Evolutionary conservation across 2,329 filamentous ascomycete species (phyloP).

Genomic region (Penicillium italicum): DNA sequence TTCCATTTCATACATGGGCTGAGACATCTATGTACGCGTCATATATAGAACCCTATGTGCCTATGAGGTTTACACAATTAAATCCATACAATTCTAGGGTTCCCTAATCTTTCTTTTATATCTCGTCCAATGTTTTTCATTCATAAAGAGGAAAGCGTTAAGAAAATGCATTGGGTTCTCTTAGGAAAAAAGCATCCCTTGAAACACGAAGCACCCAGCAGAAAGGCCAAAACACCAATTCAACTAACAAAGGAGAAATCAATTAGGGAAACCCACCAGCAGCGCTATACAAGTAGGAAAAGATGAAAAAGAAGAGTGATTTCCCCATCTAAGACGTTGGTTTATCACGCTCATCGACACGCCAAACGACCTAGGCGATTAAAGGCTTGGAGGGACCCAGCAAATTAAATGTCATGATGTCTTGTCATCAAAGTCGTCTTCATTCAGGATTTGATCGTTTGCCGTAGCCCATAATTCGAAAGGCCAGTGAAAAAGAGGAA

Average conservation of each 20-base stretch:
- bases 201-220: constrained; percentile 10
- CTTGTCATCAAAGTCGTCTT: constrained; percentile 37
- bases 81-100: background rate
- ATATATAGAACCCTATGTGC: background rate
- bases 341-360: constrained; percentile 31
- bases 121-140: constrained; percentile 6
- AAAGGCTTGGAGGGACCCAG: constrained; percentile 25
- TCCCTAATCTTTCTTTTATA: background rate
- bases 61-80: background rate
- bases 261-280: constrained; percentile 52
- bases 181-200: constrained; percentile 8
- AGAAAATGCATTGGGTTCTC: constrained; percentile 18
- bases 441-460: constrained; percentile 28
- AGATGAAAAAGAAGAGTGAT: constrained; percentile 22
- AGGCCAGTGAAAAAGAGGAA: constrained; percentile 7
- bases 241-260: constrained; percentile 29
- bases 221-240: constrained; percentile 22
- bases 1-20: background rate
- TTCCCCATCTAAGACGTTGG: constrained; percentile 26
- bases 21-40: background rate
- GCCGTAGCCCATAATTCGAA: constrained; percentile 20
- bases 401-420: constrained; percentile 34
- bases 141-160: constrained; percentile 1
- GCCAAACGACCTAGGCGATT: constrained; percentile 28
- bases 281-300: constrained; percentile 28